Conservation (phyloP, 371 early-diverging fungal species). For the Mucor piriformis region DNA sequence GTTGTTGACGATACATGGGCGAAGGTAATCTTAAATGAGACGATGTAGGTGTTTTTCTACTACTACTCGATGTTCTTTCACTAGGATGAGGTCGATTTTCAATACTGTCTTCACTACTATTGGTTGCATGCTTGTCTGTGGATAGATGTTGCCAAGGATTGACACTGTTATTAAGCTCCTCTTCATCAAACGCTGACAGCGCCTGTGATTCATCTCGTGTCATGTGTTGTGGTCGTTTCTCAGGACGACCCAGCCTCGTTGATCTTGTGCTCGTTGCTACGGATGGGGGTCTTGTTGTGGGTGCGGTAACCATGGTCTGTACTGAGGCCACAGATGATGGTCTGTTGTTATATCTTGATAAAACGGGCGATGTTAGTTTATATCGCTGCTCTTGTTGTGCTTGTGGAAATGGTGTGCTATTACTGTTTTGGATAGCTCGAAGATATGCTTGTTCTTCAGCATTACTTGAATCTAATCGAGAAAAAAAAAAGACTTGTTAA, state of each 20-base stretch:
- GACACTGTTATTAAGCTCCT: slow-evolving; percentile 9
- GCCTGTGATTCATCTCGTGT: slow-evolving; percentile 19
- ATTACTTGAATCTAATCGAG: slow-evolving; percentile 21
- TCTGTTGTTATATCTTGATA: slow-evolving; percentile 3
- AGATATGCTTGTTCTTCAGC: slow-evolving; percentile 37
- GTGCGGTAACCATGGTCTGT: slow-evolving; percentile 32
- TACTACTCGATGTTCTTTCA: not conserved
- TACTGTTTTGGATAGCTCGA: slow-evolving; percentile 20
- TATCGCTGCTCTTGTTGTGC: slow-evolving; percentile 2
- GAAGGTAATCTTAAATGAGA: not conserved
- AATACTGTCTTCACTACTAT: not conserved
- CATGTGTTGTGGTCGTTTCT: slow-evolving; percentile 11
- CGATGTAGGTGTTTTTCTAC: not conserved
- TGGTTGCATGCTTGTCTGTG: not conserved
- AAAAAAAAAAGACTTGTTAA: no score
- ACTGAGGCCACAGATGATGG: slow-evolving; percentile 27
- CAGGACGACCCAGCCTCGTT: slow-evolving; percentile 1
- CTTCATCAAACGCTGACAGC: not conserved
- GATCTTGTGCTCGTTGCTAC: slow-evolving; percentile 8
- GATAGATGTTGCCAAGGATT: slow-evolving; percentile 23
- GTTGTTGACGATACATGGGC: not conserved
- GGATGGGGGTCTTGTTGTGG: slow-evolving; percentile 19
- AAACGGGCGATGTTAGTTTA: slow-evolving; percentile 1
- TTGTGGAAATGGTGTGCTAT: not conserved
- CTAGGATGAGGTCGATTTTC: not conserved